Base-by-base conservation (phyloP, 805 yeast genomes). In the Kurtzmaniella cleridarum region DNA sequence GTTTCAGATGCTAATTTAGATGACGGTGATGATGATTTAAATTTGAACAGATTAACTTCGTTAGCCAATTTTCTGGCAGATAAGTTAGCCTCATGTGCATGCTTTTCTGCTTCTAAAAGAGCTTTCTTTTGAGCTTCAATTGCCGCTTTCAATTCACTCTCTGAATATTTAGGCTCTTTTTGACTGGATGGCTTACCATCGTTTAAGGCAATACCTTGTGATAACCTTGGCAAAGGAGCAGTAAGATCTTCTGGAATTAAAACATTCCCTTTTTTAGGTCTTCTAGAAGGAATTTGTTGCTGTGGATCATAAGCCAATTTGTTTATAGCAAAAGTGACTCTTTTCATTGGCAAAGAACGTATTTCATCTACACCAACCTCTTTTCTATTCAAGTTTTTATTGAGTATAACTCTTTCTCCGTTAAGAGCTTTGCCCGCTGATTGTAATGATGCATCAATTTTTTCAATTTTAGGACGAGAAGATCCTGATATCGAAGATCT, bases 251-350 rank as follows among this genome's bases (percentile, higher is more conserved):
- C 86, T 0, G 90, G 87, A 7, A 67, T 57, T 28, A 60, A 41
- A 6, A 76, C 79, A 46, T 76, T 71, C 3, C 82, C 82, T 38
- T 62, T 70, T 35, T 60, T 63, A 0, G 82, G 82, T 28, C 71
- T 58, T 39, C 81, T 55, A 1, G 80, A 73, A 0, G 82, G 82
- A 36, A 76, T 76, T 50, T 76, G 82, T 49, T 76, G 82, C 48
- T 76, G 81, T 2, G 97, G 97, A 58, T 90, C 96, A 44, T 69
- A 70, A 0, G 70, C 71, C 44, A 88, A 75, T 38, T 81, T 78
- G 36, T 84, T 84, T 3, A 87, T 71, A 0, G 93, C 88, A 59
- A 90, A 90, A 0, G 79, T 73, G 3, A 88, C 95, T 44, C 90
- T 67, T 46, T 76, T 72, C 55, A 85, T 67, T 50, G 45, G 17